Base-by-base conservation (phyloP, 495 filamentous ascomycete species). In the Talaromyces trachyspermus region DNA sequence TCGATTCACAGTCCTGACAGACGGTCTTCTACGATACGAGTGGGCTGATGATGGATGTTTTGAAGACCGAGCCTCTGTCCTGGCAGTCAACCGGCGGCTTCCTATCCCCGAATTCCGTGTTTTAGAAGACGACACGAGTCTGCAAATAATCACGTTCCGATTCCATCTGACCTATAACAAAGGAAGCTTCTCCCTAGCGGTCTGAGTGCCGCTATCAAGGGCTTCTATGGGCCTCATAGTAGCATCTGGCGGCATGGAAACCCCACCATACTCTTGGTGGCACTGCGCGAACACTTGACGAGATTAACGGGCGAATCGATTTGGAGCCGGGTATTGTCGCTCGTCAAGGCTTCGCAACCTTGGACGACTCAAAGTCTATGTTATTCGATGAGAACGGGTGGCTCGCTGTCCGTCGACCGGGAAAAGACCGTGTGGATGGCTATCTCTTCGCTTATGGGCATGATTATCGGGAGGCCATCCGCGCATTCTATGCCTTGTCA, bases 301-400 rank as follows among this genome's bases (percentile, higher is more conserved):
- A 53, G 5, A 63, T 59, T n/a, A 58, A 77, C 50, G 78, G 78
- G 9, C 65, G 74, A 18, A 59, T 64, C 15, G 50, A 57, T 3
- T 49, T 82, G 5, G 74, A 67, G 0, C 63, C 65, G 0, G 77
- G 78, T 2, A 54, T 81, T 0, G 52, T 78, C 11, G 74, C 70
- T 1, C 61, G 63, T 27, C 57, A 62, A 2, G 68, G 75, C 0
- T 74, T 64, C 43, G 61, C 75, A 0, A 63, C 62, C 5, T 56
- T 82, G 20, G 75, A 81, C 43, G 78, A 82, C 51, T 70, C 63
- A 29, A 56, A 62, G n/a, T 72, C 72, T 2, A 80, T 81, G 77
- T 50, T 82, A 0, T 80, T 82, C 43, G 72, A 72, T 49, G 54
- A 56, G 0, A 47, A 73, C 14, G 72, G 75, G 0, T 80, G 69